These are phyloP conservation scores for Paraphaeosphaeria sporulosa DNA, from an alignment of 2,329 filamentous ascomycete species.

Conservation along the genomic window DNA sequence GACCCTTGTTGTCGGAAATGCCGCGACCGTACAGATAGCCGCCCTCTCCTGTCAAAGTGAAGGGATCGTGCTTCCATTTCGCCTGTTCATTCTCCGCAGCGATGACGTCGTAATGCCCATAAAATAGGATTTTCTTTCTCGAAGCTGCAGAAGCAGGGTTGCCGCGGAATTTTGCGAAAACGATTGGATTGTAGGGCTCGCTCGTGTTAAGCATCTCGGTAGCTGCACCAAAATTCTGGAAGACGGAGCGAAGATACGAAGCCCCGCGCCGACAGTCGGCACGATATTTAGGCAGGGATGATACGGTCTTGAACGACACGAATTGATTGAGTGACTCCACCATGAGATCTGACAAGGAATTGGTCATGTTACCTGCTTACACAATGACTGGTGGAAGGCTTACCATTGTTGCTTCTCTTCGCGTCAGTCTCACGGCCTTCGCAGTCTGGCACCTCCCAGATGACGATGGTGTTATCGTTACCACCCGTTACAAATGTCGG, in stretches of 20 bases:
- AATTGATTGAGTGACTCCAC: slow-evolving; percentile 76
- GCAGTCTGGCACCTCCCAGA: slow-evolving; percentile 80
- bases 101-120: slow-evolving; percentile 98
- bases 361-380: slow-evolving; percentile 22
- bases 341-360: slow-evolving; percentile 62
- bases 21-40: slow-evolving; percentile 95
- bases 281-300: slow-evolving; percentile 82
- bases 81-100: slow-evolving; percentile 81
- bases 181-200: slow-evolving; percentile 84
- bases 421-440: slow-evolving; percentile 54
- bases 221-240: slow-evolving; percentile 88
- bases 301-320: slow-evolving; percentile 90
- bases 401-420: slow-evolving; percentile 65
- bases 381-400: slow-evolving; percentile 19
- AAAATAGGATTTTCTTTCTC: slow-evolving; percentile 90
- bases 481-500: slow-evolving; percentile 94
- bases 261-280: slow-evolving; percentile 93
- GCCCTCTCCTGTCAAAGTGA: slow-evolving; percentile 85
- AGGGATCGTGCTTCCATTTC: slow-evolving; percentile 89
- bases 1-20: slow-evolving; percentile 98
- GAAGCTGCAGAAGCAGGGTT: slow-evolving; percentile 70
- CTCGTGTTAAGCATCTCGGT: slow-evolving; percentile 84
- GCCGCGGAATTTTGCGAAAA: slow-evolving; percentile 85
- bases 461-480: slow-evolving; percentile 86
- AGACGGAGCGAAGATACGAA: slow-evolving; percentile 86